Conservation (phyloP, 371 early-diverging fungal species). For the Mucor circinelloides region DNA sequence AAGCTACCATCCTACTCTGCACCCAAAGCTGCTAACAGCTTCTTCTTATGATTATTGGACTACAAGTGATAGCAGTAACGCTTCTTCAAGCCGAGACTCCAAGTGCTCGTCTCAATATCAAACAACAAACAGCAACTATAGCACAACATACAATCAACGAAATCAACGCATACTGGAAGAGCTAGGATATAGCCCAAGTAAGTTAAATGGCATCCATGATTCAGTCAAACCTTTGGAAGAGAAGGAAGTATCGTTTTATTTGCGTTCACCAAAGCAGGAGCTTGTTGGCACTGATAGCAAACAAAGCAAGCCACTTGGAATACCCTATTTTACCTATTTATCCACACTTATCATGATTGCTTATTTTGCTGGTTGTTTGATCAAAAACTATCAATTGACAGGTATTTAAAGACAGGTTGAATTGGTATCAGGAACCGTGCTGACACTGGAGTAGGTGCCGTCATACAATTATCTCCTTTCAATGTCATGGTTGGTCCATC, state of each 20-base stretch:
- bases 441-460: constrained; percentile 16
- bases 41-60: not conserved
- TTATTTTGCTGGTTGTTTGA: constrained; percentile 1
- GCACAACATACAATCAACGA: not conserved
- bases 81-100: not conserved
- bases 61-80: not conserved
- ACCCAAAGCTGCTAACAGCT: not conserved
- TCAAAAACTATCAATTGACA: constrained; percentile 1
- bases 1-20: not conserved
- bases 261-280: not conserved
- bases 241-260: not conserved
- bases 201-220: not conserved
- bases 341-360: not conserved
- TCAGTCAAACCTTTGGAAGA: not conserved
- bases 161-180: not conserved
- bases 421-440: not conserved
- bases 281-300: not conserved
- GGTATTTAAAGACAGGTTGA: not conserved
- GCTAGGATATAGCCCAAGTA: not conserved
- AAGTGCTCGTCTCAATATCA: not conserved
- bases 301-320: not conserved
- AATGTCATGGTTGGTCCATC: constrained; percentile 55
- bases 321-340: not conserved
- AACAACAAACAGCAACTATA: not conserved
- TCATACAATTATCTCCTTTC: constrained; percentile 40